A percentile compares a stretch with the other conserved stretches of the same genome.
Conservation (phyloP, 257 asterid species). For the Gentiana dahurica region DNA sequence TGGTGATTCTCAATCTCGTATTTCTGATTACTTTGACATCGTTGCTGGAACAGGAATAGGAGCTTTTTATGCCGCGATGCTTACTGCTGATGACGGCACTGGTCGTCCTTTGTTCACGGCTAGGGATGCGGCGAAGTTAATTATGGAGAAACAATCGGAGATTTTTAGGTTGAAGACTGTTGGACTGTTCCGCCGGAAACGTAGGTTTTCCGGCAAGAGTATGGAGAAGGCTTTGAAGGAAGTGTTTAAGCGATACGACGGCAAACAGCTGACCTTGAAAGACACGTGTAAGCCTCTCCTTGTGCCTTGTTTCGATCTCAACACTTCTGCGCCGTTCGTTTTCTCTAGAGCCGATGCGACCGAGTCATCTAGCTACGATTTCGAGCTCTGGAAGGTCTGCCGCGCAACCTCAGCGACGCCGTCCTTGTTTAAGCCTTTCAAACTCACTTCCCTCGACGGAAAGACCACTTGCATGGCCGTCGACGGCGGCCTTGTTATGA, state of each 20-base stretch:
- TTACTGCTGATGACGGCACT: slow-evolving; percentile 56
- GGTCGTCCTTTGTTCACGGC: slow-evolving; percentile 74
- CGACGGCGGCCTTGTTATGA: slow-evolving; percentile 18
- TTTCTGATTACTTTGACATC: slow-evolving; percentile 75
- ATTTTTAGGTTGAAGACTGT: slow-evolving; percentile 28
- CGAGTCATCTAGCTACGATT: slow-evolving; percentile 68
- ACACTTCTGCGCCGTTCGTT: slow-evolving; percentile 13
- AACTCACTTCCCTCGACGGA: slow-evolving; percentile 57
- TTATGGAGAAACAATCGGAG: slow-evolving; percentile 30
- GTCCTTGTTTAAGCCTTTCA: slow-evolving; percentile 63
- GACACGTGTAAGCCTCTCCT: slow-evolving; percentile 83
- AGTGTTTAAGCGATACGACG: slow-evolving; percentile 47
- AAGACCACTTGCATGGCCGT: slow-evolving; percentile 68
- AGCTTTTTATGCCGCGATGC: slow-evolving; percentile 69
- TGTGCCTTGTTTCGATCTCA: slow-evolving; percentile 70
- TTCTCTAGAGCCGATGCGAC: slow-evolving; percentile 89
- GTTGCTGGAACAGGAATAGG: slow-evolving; percentile 84
- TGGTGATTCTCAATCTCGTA: slow-evolving; percentile 48
- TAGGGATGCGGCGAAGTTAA: slow-evolving; percentile 40
- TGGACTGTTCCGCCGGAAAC: slow-evolving; percentile 42
- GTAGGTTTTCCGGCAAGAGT: slow-evolving; percentile 43
- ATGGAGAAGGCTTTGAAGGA: slow-evolving; percentile 55
- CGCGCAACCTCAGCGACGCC: slow-evolving; percentile 88
- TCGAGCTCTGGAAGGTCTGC: slow-evolving; percentile 77
- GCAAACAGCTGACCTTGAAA: slow-evolving; percentile 40